Percentiles rank a stretch among this genome's conserved stretches.
Conservation (phyloP, 1,139 yeast genomes). For the Pichiaceae sp. region DNA sequence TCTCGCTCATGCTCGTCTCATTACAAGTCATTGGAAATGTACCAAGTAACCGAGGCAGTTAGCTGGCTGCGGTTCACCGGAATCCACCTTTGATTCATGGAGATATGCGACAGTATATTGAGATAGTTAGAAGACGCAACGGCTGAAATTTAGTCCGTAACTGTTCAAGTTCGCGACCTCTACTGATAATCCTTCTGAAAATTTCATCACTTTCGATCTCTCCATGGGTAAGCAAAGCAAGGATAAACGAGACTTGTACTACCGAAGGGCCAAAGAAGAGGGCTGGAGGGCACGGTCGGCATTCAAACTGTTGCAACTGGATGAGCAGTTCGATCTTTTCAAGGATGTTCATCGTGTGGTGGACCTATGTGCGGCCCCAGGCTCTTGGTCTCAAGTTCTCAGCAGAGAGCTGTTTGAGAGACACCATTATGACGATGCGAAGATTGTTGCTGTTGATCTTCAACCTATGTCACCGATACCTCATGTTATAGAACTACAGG, state of each 20-base stretch:
- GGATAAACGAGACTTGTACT: conserved; percentile 87
- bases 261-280: conserved; percentile 88
- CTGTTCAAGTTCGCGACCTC: too few relatives aligned
- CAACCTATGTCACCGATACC: conserved; percentile 96
- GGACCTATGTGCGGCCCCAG: conserved; percentile 98
- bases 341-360: conserved; percentile 75
- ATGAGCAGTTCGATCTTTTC: conserved; percentile 81
- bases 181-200: too few relatives aligned
- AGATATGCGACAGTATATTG: too few relatives aligned
- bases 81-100: too few relatives aligned
- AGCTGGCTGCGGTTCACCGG: too few relatives aligned
- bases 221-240: conserved; percentile 91
- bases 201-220: neutral
- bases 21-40: too few relatives aligned
- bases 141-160: too few relatives aligned
- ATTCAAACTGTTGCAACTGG: conserved; percentile 78
- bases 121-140: too few relatives aligned
- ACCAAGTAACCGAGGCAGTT: too few relatives aligned
- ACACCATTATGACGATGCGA: conserved; percentile 35
- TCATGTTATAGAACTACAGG: conserved; percentile 83
- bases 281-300: conserved; percentile 98
- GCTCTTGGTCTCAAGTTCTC: conserved; percentile 97
- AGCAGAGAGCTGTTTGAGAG: conserved; percentile 49
- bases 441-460: conserved; percentile 87
- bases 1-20: too few relatives aligned